A percentile compares a stretch with the other conserved stretches of the same genome.
phyloP scores from a whole-genome alignment of 352 stramenopile genomes.

The Pilasporangium apinafurcum region DNA sequence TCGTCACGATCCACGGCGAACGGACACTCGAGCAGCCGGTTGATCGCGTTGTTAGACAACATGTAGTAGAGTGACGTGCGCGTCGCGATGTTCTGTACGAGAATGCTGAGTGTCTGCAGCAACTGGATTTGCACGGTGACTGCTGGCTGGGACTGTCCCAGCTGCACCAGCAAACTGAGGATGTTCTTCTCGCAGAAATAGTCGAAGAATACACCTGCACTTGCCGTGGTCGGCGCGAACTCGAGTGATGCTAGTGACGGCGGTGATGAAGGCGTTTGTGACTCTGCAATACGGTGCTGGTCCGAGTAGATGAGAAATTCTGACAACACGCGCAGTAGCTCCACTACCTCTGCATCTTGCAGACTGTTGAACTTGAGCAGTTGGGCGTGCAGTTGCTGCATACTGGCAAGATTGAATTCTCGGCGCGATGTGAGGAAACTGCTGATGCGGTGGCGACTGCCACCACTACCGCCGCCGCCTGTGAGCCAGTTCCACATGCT shows the following conservation, averaged over 20 bases:
- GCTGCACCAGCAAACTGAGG: slow-evolving; percentile 85
- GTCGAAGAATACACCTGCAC: slow-evolving; percentile 85
- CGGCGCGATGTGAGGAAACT: slow-evolving; percentile 14
- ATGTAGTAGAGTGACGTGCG: slow-evolving; percentile 92
- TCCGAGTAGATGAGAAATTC: slow-evolving; percentile 89
- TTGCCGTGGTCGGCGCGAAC: slow-evolving; percentile 10
- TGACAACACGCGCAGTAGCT: slow-evolving; percentile 71
- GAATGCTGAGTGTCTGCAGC: slow-evolving; percentile 89
- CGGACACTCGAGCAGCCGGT: slow-evolving; percentile 86
- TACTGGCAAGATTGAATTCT: slow-evolving; percentile 64
- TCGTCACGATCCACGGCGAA: slow-evolving; percentile 63
- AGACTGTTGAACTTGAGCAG: slow-evolving; percentile 48
- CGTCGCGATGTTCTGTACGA: slow-evolving; percentile 89
- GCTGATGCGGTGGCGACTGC: slow-evolving; percentile 4
- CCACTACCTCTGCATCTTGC: slow-evolving; percentile 68
- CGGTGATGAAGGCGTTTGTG: background rate
- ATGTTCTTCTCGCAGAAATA: slow-evolving; percentile 98
- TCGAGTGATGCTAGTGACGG: slow-evolving; percentile 11
- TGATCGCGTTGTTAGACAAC: slow-evolving; percentile 94
- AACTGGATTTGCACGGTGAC: slow-evolving; percentile 88
- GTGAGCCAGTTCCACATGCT: slow-evolving; percentile 47
- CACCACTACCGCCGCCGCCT: slow-evolving; percentile 10
- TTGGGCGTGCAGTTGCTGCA: slow-evolving; percentile 72
- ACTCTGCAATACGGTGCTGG: slow-evolving; percentile 48
- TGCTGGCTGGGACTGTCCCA: slow-evolving; percentile 46